Evolutionary conservation across 371 early-diverging fungal genomes (phyloP).

Genomic region (Zopfochytrium polystomum): DNA sequence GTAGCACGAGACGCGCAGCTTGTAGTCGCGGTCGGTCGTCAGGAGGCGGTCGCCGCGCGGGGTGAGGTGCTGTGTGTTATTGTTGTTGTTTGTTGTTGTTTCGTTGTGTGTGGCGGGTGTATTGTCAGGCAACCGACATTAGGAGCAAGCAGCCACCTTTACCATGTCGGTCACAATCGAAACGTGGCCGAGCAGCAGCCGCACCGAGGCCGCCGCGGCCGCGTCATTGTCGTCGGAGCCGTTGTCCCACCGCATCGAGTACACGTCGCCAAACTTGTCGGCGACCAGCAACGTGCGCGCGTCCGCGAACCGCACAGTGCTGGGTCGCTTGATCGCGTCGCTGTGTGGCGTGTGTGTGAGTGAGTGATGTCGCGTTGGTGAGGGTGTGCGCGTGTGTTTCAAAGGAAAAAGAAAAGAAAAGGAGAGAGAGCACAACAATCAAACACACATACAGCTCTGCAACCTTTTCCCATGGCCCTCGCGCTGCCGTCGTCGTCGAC

Average conservation of each 20-base stretch:
- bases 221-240: conserved; percentile 30
- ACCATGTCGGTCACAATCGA: conserved; percentile 89
- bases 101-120: too few relatives aligned
- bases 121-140: conserved; percentile 51
- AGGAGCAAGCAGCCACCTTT: conserved; percentile 24
- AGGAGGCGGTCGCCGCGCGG: conserved; percentile 51
- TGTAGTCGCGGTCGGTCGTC: conserved; percentile 94
- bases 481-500: too few relatives aligned
- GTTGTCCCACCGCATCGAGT: conserved; percentile 50
- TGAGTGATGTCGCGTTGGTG: too few relatives aligned
- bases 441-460: too few relatives aligned
- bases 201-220: too few relatives aligned
- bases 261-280: conserved; percentile 97
- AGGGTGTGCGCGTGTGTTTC: not conserved
- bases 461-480: too few relatives aligned
- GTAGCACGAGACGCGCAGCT: conserved; percentile 84
- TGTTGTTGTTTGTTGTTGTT: too few relatives aligned
- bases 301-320: conserved; percentile 18
- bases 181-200: conserved; percentile 86
- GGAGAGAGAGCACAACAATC: too few relatives aligned
- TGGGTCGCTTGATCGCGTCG: conserved; percentile 30
- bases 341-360: conserved; percentile 18
- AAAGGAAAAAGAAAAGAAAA: too few relatives aligned
- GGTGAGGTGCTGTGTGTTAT: conserved; percentile 21
- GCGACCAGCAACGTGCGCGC: conserved; percentile 55